Evolutionary conservation across 2,329 filamentous ascomycete species (phyloP).

Genomic region (Davidsoniella australis): DNA sequence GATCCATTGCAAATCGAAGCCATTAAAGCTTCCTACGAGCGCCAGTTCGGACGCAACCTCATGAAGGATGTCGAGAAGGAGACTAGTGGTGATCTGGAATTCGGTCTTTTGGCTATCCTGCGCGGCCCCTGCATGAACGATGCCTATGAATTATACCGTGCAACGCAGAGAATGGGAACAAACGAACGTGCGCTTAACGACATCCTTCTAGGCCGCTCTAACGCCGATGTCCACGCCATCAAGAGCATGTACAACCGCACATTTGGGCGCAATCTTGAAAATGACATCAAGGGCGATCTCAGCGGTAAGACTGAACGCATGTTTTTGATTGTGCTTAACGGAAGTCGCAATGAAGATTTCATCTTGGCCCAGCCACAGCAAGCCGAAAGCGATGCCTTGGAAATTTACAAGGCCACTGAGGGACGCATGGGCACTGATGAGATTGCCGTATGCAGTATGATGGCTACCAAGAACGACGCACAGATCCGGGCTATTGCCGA

Average conservation of each 20-base stretch:
- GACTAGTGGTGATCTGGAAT: constrained; percentile 56
- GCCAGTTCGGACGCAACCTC: constrained; percentile 48
- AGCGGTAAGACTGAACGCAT: constrained; percentile 74
- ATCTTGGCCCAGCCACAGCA: constrained; percentile 55
- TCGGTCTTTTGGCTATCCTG: constrained; percentile 56
- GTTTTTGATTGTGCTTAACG: constrained; percentile 66
- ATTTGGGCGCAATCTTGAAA: constrained; percentile 49
- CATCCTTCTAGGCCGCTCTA: constrained; percentile 63
- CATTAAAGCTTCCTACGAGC: constrained; percentile 49
- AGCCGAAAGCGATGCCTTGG: constrained; percentile 58
- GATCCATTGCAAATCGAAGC: constrained; percentile 63
- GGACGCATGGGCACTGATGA: constrained; percentile 58
- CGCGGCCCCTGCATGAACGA: constrained; percentile 69
- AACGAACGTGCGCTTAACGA: constrained; percentile 80
- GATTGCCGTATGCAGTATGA: constrained; percentile 59
- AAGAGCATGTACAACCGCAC: constrained; percentile 57
- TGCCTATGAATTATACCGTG: constrained; percentile 49
- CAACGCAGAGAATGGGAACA: constrained; percentile 66
- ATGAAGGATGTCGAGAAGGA: constrained; percentile 63
- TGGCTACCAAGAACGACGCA: constrained; percentile 58
- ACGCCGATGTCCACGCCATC: constrained; percentile 78
- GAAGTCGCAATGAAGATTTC: constrained; percentile 60
- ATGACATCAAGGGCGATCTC: constrained; percentile 59
- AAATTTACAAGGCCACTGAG: constrained; percentile 62
- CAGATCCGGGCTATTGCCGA: constrained; percentile 71